Conservation (phyloP, 2,329 filamentous ascomycete genomes). For the Coniosporium tulheliwenetii region DNA sequence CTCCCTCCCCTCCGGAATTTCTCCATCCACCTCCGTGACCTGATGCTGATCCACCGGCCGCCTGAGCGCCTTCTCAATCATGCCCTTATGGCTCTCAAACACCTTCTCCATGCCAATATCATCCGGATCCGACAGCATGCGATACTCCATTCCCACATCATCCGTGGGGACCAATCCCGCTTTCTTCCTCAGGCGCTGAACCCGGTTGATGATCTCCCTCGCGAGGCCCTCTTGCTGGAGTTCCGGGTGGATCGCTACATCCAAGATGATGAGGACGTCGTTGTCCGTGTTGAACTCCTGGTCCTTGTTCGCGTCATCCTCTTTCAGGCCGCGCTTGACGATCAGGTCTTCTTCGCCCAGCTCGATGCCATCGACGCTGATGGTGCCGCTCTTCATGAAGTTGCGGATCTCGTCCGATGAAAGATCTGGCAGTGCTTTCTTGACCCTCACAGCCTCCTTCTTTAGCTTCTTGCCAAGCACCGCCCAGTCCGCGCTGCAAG, state of each 20-base stretch:
- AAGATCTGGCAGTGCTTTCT: slow-evolving; percentile 71
- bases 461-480: slow-evolving; percentile 92
- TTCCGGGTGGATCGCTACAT: slow-evolving; percentile 67
- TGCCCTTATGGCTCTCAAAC: slow-evolving; percentile 49
- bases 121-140: slow-evolving; percentile 64
- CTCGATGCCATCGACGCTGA: slow-evolving; percentile 72
- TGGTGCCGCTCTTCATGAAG: slow-evolving; percentile 58
- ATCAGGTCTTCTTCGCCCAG: slow-evolving; percentile 71
- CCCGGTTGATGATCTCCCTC: slow-evolving; percentile 81
- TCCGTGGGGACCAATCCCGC: slow-evolving; percentile 81
- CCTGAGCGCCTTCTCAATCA: slow-evolving; percentile 64
- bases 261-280: slow-evolving; percentile 84
- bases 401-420: slow-evolving; percentile 66
- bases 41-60: slow-evolving; percentile 59
- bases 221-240: slow-evolving; percentile 78
- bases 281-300: slow-evolving; percentile 80
- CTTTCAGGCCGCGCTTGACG: slow-evolving; percentile 64
- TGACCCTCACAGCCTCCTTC: slow-evolving; percentile 83
- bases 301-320: slow-evolving; percentile 53
- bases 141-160: slow-evolving; percentile 90
- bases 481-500: slow-evolving; percentile 81
- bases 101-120: slow-evolving; percentile 54
- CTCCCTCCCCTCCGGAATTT: slow-evolving; percentile 34
- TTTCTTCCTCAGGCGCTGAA: slow-evolving; percentile 88
- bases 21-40: slow-evolving; percentile 42